phyloP scores from a whole-genome alignment of 73 alveolate species.

The Uronychia binucleata region DNA sequence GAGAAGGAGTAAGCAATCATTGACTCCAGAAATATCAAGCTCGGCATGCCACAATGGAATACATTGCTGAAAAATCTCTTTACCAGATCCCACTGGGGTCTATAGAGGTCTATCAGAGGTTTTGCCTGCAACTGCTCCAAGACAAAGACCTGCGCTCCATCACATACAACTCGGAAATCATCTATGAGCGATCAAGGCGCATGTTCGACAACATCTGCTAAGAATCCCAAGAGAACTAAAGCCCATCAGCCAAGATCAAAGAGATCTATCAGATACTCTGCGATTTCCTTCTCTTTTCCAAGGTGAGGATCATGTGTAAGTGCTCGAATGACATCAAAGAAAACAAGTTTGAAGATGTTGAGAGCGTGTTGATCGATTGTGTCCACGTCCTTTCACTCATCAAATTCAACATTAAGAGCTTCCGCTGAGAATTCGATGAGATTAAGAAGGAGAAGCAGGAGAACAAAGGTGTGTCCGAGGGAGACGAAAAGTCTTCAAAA shows the following conservation, averaged over 20 bases:
- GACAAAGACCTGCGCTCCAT: not conserved
- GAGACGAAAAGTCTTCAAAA: constrained; percentile 45
- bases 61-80: not conserved
- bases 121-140: not conserved
- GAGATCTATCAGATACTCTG: not conserved
- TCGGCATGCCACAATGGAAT: not conserved
- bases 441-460: constrained; percentile 22
- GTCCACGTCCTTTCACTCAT: constrained; percentile 10
- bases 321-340: not conserved
- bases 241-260: not conserved
- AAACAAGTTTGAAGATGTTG: constrained; percentile 13
- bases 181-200: not conserved
- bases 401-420: constrained; percentile 1
- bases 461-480: constrained; percentile 24
- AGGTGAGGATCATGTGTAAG: not conserved
- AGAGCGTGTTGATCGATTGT: constrained; percentile 13
- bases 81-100: not conserved
- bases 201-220: not conserved
- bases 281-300: not conserved
- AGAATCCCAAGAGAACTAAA: not conserved
- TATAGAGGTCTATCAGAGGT: not conserved
- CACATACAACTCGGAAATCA: not conserved
- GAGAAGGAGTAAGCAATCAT: not conserved
- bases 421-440: constrained; percentile 10
- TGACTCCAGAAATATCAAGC: not conserved